phyloP scores from a whole-genome alignment of 495 filamentous ascomycete genomes.

The Parachaetomium inaequale region DNA sequence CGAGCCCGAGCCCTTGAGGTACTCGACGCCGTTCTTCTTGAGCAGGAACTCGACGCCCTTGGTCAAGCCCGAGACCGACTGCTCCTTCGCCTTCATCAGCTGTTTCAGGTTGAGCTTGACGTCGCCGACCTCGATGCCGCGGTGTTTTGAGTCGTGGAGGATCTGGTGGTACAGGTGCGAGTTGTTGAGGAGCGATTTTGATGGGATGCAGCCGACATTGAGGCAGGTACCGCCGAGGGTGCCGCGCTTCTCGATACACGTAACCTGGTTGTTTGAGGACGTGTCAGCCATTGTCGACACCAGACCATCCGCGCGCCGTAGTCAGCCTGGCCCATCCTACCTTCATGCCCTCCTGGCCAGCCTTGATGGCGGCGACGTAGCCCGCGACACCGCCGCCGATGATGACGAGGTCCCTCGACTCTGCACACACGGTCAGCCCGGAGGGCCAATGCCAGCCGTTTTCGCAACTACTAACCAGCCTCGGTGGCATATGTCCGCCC shows the following conservation, averaged over 20 bases:
- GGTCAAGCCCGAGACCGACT: conserved; percentile 81
- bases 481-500: conserved; percentile 75
- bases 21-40: conserved; percentile 98
- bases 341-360: conserved; percentile 96
- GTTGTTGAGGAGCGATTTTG: conserved; percentile 99
- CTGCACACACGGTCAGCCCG: conserved; percentile 46
- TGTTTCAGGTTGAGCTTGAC: conserved; percentile 91
- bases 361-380: conserved; percentile 99
- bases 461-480: conserved; percentile 56
- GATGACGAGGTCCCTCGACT: conserved; percentile 88
- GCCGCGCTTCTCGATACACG: conserved; percentile 98
- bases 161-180: conserved; percentile 98
- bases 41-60: conserved; percentile 97
- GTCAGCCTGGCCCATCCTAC: conserved; percentile 44
- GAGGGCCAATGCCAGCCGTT: neutral
- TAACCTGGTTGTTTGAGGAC: conserved; percentile 57
- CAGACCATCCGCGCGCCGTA: neutral
- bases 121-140: conserved; percentile 89
- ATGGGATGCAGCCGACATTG: conserved; percentile 98
- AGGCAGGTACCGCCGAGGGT: conserved; percentile 93
- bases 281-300: neutral
- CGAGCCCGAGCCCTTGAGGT: conserved; percentile 85
- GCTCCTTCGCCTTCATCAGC: conserved; percentile 98
- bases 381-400: conserved; percentile 97
- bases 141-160: conserved; percentile 93